Evolutionary conservation across 306 rosid genomes (phyloP).

Genomic region (Hippophae rhamnoides): DNA sequence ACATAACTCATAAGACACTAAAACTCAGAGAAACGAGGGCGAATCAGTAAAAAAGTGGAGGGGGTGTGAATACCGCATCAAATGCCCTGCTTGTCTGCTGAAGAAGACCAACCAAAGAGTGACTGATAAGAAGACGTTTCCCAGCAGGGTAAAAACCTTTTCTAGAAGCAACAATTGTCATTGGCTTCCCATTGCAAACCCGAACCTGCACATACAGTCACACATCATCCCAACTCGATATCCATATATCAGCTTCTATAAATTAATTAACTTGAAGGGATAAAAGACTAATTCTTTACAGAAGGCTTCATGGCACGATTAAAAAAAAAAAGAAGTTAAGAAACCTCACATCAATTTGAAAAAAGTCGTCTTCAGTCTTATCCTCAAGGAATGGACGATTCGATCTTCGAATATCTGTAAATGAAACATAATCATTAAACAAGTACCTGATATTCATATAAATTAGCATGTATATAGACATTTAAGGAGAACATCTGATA

Average conservation of each 20-base stretch:
- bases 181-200: conserved; percentile 90
- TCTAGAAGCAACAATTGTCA: conserved; percentile 68
- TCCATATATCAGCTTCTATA: not conserved
- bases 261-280: not conserved
- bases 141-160: conserved; percentile 95
- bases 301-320: no score
- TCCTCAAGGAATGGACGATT: conserved; percentile 82
- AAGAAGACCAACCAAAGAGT: conserved; percentile 74
- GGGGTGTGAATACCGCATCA: conserved; percentile 53
- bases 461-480: no score
- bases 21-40: not conserved
- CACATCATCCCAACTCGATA: conserved; percentile 13
- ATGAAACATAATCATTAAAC: not conserved
- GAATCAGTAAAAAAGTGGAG: not conserved
- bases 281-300: not conserved
- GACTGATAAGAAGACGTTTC: conserved; percentile 54
- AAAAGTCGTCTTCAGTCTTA: conserved; percentile 75
- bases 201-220: conserved; percentile 47
- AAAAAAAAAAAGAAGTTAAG: not conserved
- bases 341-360: conserved; percentile 81
- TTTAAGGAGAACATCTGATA: no score
- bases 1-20: no score
- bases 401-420: conserved; percentile 80
- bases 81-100: conserved; percentile 90
- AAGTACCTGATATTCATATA: no score